Evolutionary conservation across 1,284 basidiomycete genomes (phyloP).

Genomic region (Golubevia sp.): DNA sequence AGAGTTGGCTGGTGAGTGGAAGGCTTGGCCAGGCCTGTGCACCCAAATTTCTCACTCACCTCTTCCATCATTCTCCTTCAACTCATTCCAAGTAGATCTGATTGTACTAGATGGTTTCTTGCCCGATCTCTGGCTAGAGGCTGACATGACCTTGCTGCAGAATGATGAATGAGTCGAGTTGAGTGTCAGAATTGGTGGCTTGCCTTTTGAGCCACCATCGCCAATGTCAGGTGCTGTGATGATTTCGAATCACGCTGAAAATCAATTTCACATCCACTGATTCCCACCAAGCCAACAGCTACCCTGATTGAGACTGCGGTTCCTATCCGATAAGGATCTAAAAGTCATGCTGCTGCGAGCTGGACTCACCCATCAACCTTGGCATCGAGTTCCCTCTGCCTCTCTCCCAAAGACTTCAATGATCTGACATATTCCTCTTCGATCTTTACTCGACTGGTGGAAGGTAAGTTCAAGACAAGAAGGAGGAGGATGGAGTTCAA

Average conservation of each 20-base stretch:
- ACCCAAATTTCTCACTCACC: slow-evolving; percentile 7
- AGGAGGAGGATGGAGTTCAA: too few relatives aligned
- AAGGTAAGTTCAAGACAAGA: too few relatives aligned
- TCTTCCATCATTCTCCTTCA: slow-evolving; percentile 34
- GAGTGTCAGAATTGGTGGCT: too few relatives aligned
- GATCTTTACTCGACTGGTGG: slow-evolving; percentile 24
- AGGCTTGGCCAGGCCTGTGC: background rate
- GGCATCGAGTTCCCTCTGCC: slow-evolving; percentile 44
- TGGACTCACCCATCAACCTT: slow-evolving; percentile 33
- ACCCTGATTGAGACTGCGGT: slow-evolving; percentile 2
- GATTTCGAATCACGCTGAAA: background rate
- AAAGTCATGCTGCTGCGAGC: slow-evolving; percentile 13
- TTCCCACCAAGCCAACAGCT: background rate
- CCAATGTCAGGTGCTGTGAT: background rate
- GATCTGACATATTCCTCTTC: slow-evolving; percentile 50
- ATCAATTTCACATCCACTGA: background rate
- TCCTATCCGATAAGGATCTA: background rate
- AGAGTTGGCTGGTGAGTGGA: background rate
- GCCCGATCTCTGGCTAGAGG: slow-evolving; percentile 25
- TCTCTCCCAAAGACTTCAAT: slow-evolving; percentile 28
- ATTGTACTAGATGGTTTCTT: slow-evolving; percentile 19
- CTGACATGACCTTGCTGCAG: background rate
- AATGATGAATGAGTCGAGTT: too few relatives aligned
- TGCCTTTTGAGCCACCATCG: too few relatives aligned
- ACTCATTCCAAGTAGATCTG: slow-evolving; percentile 33